Conservation (phyloP, 495 filamentous ascomycete species). For the Talaromyces liani region DNA sequence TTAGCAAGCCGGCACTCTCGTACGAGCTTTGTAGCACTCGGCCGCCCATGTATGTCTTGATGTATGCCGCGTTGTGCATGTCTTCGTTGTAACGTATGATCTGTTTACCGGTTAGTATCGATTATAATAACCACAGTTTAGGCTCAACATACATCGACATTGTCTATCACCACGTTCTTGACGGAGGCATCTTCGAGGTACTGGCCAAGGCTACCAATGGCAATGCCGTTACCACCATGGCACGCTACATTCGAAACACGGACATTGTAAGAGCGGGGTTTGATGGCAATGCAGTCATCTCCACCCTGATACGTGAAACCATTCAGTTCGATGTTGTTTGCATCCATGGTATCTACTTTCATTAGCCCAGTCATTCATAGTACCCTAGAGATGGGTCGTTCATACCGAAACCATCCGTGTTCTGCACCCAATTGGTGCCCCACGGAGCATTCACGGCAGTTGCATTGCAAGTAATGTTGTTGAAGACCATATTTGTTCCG, state of each 20-base stretch:
- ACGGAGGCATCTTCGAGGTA: slow-evolving; percentile 49
- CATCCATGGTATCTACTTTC: slow-evolving; percentile 47
- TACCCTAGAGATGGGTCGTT: not conserved
- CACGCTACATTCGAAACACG: slow-evolving; percentile 45
- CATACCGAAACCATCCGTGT: slow-evolving; percentile 48
- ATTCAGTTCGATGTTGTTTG: slow-evolving; percentile 39
- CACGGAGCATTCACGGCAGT: slow-evolving; percentile 43
- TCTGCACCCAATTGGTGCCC: slow-evolving; percentile 50
- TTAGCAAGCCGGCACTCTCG: slow-evolving; percentile 38
- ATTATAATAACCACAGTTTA: not conserved
- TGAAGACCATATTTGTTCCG: slow-evolving; percentile 46
- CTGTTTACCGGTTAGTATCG: slow-evolving; percentile 5
- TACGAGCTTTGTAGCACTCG: slow-evolving; percentile 37
- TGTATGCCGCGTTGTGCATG: slow-evolving; percentile 46
- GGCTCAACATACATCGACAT: slow-evolving; percentile 25
- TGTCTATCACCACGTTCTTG: slow-evolving; percentile 35
- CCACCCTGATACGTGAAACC: slow-evolving; percentile 53
- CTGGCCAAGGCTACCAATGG: slow-evolving; percentile 50
- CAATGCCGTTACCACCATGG: slow-evolving; percentile 48
- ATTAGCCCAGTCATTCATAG: not conserved
- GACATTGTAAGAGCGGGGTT: slow-evolving; percentile 48
- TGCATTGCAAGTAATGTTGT: slow-evolving; percentile 43
- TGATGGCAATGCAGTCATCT: slow-evolving; percentile 53
- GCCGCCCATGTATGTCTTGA: slow-evolving; percentile 51
- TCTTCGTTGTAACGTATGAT: slow-evolving; percentile 39